These are phyloP conservation scores for Vitis hybrid DNA, from an alignment of 177 flowering plant genomes.

Conservation along the genomic window DNA sequence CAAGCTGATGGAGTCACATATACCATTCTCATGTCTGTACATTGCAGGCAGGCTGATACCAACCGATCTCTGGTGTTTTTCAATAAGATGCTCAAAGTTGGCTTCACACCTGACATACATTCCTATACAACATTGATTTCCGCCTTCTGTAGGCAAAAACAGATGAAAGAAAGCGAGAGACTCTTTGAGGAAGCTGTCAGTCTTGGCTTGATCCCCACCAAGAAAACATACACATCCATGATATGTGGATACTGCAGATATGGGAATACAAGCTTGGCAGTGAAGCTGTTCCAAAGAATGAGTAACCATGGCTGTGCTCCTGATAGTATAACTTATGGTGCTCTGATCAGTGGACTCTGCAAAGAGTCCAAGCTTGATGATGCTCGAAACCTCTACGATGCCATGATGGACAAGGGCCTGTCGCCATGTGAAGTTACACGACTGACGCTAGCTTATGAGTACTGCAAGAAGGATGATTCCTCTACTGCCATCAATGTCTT, in stretches of 20 bases:
- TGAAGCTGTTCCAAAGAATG: constrained; percentile 60
- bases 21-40: constrained; percentile 70
- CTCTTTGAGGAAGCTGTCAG: constrained; percentile 57
- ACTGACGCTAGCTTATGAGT: constrained; percentile 76
- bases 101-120: constrained; percentile 65
- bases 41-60: constrained; percentile 44
- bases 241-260: constrained; percentile 73
- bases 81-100: constrained; percentile 57
- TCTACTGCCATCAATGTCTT: constrained; percentile 55
- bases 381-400: constrained; percentile 58
- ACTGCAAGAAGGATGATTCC: constrained; percentile 64
- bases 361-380: constrained; percentile 66
- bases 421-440: constrained; percentile 93
- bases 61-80: constrained; percentile 52
- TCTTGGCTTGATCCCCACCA: constrained; percentile 66
- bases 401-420: constrained; percentile 77
- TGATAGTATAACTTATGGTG: constrained; percentile 79
- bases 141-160: constrained; percentile 61
- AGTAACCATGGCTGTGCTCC: constrained; percentile 55
- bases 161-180: constrained; percentile 60
- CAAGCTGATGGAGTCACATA: constrained; percentile 70
- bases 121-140: constrained; percentile 65
- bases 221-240: constrained; percentile 84
- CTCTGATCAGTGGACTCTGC: constrained; percentile 93
- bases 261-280: constrained; percentile 43